These are phyloP conservation scores for Myriosclerotinia curreyana DNA, from an alignment of 2,329 filamentous ascomycete species.

Conservation along the genomic window DNA sequence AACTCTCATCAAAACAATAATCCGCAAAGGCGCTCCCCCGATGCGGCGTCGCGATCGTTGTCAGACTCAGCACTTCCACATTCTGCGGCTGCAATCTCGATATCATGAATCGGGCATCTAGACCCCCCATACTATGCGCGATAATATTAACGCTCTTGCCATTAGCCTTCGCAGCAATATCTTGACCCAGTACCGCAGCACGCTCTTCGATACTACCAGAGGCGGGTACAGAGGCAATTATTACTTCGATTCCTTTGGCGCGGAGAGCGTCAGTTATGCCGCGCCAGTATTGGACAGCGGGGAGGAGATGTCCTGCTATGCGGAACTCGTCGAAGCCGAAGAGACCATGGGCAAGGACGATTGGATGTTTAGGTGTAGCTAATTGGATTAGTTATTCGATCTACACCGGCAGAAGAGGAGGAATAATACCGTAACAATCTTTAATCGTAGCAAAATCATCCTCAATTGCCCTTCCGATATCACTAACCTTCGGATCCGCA, in stretches of 20 bases:
- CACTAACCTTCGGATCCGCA: conserved; percentile 49
- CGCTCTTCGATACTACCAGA: conserved; percentile 59
- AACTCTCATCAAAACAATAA: conserved; percentile 49
- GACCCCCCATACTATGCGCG: conserved; percentile 65
- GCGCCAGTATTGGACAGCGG: conserved; percentile 61
- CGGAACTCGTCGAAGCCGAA: conserved; percentile 60
- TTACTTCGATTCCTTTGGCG: conserved; percentile 53
- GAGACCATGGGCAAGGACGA: conserved; percentile 64
- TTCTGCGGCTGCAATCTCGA: conserved; percentile 49
- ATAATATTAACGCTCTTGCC: conserved; percentile 70
- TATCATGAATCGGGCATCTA: conserved; percentile 65
- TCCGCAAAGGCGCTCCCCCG: conserved; percentile 50
- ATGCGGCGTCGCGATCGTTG: conserved; percentile 43
- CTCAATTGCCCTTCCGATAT: conserved; percentile 50
- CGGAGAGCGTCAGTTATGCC: conserved; percentile 58
- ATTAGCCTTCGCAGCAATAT: conserved; percentile 49
- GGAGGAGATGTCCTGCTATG: conserved; percentile 49
- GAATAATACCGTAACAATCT: conserved; percentile 51
- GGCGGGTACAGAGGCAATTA: conserved; percentile 60
- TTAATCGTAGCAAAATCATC: conserved; percentile 61
- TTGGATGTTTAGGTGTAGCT: conserved; percentile 55
- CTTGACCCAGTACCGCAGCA: conserved; percentile 53
- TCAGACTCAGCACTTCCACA: conserved; percentile 45
- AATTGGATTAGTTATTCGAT: conserved; percentile 8
- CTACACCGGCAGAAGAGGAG: background rate